Evolutionary conservation across 192 early-diverging fungal species (phyloP).

Genomic region (Paraglomus brasilianum): DNA sequence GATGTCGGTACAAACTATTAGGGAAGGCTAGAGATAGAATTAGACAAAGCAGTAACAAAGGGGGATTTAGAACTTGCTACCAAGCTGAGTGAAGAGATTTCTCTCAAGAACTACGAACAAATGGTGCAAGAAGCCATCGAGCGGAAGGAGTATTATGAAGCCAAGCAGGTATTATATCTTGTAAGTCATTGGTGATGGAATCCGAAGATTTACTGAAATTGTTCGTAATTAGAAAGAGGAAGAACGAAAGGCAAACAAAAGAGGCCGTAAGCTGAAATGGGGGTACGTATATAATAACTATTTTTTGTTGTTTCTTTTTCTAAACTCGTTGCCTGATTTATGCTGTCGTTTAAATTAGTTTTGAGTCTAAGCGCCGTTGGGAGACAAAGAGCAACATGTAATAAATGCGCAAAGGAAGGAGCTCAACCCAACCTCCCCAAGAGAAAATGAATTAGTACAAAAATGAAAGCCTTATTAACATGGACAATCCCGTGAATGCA

Average conservation of each 20-base stretch:
- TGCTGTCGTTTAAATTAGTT: neutral
- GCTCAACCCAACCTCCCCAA: too few species aligned
- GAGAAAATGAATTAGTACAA: too few species aligned
- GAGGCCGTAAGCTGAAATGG: slow-evolving; percentile 28
- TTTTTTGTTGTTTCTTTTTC: neutral
- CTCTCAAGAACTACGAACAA: slow-evolving; percentile 13
- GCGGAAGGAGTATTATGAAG: slow-evolving; percentile 27
- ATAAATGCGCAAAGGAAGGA: too few species aligned
- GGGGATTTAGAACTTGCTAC: slow-evolving; percentile 22
- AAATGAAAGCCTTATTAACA: too few species aligned
- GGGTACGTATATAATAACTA: slow-evolving; percentile 7
- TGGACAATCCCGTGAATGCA: too few species aligned
- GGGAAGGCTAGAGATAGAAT: slow-evolving; percentile 20
- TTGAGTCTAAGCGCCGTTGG: slow-evolving; percentile 30
- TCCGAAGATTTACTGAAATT: neutral
- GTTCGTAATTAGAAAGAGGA: slow-evolving; percentile 20
- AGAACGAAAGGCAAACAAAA: slow-evolving; percentile 23
- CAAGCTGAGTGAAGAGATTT: slow-evolving; percentile 25
- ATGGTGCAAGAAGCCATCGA: slow-evolving; percentile 20
- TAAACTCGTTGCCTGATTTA: neutral
- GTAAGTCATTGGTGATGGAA: neutral
- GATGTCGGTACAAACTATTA: neutral
- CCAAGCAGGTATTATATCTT: slow-evolving; percentile 14
- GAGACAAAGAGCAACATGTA: slow-evolving; percentile 34
- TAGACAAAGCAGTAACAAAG: slow-evolving; percentile 24